These are phyloP conservation scores for Chalciporus sp. DNA, from an alignment of 1,284 basidiomycete species.

Conservation along the genomic window DNA sequence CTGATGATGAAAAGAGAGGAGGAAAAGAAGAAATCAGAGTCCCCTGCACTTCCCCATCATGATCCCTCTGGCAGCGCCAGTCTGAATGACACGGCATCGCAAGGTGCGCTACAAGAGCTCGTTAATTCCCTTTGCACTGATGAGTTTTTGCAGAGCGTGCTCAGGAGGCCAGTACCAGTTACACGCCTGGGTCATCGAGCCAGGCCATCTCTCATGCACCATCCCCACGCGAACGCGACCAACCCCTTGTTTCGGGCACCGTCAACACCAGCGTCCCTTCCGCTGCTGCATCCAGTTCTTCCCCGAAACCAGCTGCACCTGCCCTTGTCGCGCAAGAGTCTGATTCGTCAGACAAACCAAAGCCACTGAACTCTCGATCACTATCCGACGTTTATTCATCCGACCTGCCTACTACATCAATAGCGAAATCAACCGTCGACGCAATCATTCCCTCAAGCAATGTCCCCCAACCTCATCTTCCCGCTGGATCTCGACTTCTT, in stretches of 20 bases:
- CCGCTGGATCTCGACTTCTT: slow-evolving; percentile 70
- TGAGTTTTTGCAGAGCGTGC: slow-evolving; percentile 15
- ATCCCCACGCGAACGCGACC: slow-evolving; percentile 14
- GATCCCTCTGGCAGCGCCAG: slow-evolving; percentile 10
- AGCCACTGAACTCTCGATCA: slow-evolving; percentile 39
- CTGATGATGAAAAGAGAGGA: slow-evolving; percentile 83
- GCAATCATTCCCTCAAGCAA: slow-evolving; percentile 6
- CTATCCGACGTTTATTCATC: slow-evolving; percentile 36
- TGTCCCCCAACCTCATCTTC: slow-evolving; percentile 56
- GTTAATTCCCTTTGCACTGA: slow-evolving; percentile 14
- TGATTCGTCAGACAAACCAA: slow-evolving; percentile 33
- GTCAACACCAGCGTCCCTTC: slow-evolving; percentile 1
- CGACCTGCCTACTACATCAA: slow-evolving; percentile 11
- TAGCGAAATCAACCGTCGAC: slow-evolving; percentile 22
- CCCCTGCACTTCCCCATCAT: slow-evolving; percentile 3
- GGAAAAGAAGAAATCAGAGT: slow-evolving; percentile 60
- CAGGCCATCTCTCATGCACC: slow-evolving; percentile 12
- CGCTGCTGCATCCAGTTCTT: slow-evolving; percentile 11
- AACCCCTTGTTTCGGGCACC: background rate
- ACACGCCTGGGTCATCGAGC: slow-evolving; percentile 8
- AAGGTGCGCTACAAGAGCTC: slow-evolving; percentile 23
- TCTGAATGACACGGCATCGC: slow-evolving; percentile 12
- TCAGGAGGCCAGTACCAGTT: slow-evolving; percentile 13
- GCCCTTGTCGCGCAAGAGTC: slow-evolving; percentile 20
- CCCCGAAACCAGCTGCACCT: slow-evolving; percentile 16